A percentile compares a stretch with the other conserved stretches of the same genome.
phyloP scores from a whole-genome alignment of 331 rosid species.

The Arachis monticola region DNA sequence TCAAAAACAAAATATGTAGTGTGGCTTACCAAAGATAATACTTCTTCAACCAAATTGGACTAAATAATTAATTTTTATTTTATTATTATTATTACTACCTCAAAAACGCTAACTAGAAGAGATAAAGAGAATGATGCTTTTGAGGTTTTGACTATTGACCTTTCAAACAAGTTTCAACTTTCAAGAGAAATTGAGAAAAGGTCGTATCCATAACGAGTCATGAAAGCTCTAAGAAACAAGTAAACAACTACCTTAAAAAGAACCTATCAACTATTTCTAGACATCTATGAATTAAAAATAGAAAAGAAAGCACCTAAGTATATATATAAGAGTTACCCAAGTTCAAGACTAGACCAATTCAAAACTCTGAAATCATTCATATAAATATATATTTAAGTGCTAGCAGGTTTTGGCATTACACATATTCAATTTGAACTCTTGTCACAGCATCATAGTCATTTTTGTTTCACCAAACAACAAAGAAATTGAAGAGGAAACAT shows the following conservation, averaged over 20 bases:
- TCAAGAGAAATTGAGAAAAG: slow-evolving; percentile 2
- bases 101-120: background rate
- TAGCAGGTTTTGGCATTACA: background rate
- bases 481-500: slow-evolving; percentile 11
- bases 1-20: too few relatives aligned
- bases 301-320: slow-evolving; percentile 11
- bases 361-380: background rate
- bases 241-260: background rate
- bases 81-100: background rate
- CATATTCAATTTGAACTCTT: slow-evolving; percentile 2
- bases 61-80: background rate
- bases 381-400: background rate
- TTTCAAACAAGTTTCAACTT: slow-evolving; percentile 17
- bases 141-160: slow-evolving; percentile 23
- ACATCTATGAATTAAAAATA: background rate
- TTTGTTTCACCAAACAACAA: too few relatives aligned
- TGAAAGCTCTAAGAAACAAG: background rate
- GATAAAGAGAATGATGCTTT: background rate
- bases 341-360: slow-evolving; percentile 16
- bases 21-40: too few relatives aligned
- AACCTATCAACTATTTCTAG: slow-evolving; percentile 6
- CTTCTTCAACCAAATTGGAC: slow-evolving; percentile 14
- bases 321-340: background rate
- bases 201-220: slow-evolving; percentile 3
- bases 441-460: background rate